Conservation (phyloP, 768 basidiomycete genomes). For the Mycena kentingensis region DNA sequence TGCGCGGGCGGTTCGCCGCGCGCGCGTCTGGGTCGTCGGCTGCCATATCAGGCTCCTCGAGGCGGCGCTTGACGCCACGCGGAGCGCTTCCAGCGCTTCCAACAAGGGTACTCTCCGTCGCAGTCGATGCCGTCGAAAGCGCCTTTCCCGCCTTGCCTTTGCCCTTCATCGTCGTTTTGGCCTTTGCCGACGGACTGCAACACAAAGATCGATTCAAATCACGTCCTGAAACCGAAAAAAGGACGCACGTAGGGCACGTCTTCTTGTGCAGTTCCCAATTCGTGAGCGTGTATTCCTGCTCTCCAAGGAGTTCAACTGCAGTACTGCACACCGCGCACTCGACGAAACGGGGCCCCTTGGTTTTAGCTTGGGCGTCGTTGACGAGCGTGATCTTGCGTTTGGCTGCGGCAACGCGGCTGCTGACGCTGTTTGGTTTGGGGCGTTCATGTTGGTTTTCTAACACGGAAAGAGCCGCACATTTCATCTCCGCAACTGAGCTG, state of each 20-base stretch:
- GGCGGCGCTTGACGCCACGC: slow-evolving; percentile 49
- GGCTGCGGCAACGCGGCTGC: slow-evolving; percentile 59
- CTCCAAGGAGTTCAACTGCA: slow-evolving; percentile 47
- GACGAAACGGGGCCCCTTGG: slow-evolving; percentile 46
- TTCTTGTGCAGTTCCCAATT: slow-evolving; percentile 67
- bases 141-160: slow-evolving; percentile 11
- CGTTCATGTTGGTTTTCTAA: not conserved
- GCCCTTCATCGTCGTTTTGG: slow-evolving; percentile 5
- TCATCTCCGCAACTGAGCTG: slow-evolving; percentile 46
- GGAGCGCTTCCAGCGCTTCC: slow-evolving; percentile 25
- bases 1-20: slow-evolving; percentile 55
- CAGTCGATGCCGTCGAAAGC: slow-evolving; percentile 34
- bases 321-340: slow-evolving; percentile 54
- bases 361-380: slow-evolving; percentile 63
- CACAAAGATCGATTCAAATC: slow-evolving; percentile 7
- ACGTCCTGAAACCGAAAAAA: not conserved
- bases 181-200: slow-evolving; percentile 9
- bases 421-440: too few species aligned
- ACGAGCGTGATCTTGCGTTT: slow-evolving; percentile 63
- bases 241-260: slow-evolving; percentile 40
- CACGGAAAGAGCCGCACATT: slow-evolving; percentile 39
- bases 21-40: slow-evolving; percentile 41
- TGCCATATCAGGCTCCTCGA: slow-evolving; percentile 43
- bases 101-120: slow-evolving; percentile 43
- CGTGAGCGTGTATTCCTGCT: slow-evolving; percentile 59